phyloP scores from a whole-genome alignment of 148 eudicot species.

The Vaccinium corymbosum region DNA sequence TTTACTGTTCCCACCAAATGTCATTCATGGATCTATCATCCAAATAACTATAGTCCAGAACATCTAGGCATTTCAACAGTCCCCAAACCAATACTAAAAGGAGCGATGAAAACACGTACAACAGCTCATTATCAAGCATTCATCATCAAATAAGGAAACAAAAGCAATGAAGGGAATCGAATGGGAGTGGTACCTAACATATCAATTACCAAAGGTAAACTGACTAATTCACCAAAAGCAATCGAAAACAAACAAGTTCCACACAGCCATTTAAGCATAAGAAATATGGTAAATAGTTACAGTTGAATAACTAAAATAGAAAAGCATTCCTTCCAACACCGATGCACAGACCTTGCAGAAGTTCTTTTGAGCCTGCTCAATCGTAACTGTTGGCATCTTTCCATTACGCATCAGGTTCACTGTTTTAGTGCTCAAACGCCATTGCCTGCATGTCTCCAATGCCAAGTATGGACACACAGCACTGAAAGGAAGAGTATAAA shows the following conservation, averaged over 20 bases:
- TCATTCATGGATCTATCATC: not conserved
- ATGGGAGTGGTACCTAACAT: not conserved
- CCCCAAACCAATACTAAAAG: not conserved
- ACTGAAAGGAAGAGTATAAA: constrained; percentile 38
- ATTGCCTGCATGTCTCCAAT: constrained; percentile 93
- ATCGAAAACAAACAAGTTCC: not conserved
- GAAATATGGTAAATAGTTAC: not conserved
- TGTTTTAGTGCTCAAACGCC: constrained; percentile 97
- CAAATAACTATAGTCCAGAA: not conserved
- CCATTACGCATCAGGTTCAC: constrained; percentile 96
- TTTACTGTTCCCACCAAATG: not conserved
- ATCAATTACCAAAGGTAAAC: not conserved
- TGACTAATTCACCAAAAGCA: constrained; percentile 8
- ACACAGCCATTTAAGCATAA: not conserved
- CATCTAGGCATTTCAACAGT: not conserved
- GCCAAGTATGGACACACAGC: constrained; percentile 98
- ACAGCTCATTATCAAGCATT: not conserved
- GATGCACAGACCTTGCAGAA: constrained; percentile 76
- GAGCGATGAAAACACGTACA: not conserved
- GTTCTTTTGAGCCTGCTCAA: constrained; percentile 98
- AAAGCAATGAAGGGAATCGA: not conserved
- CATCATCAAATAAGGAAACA: not conserved
- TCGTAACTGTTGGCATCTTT: constrained; percentile 96
- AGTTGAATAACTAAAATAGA: not conserved
- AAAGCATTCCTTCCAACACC: constrained; percentile 2